Percentiles rank a stretch among this genome's conserved stretches.
These are phyloP conservation scores for Cornus florida DNA, from an alignment of 148 eudicot genomes.

Conservation along the genomic window DNA sequence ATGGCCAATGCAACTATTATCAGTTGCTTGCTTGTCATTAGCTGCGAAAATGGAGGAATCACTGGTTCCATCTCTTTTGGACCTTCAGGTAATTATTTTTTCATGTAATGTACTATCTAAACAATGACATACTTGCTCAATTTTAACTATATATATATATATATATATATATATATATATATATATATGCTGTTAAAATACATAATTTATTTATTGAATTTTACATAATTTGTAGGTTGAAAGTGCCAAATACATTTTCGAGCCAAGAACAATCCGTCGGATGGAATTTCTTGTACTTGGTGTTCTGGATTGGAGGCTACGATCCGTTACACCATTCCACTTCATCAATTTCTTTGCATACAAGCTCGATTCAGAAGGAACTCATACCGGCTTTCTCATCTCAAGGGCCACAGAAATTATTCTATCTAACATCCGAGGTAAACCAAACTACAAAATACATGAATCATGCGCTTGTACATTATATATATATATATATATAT, in stretches of 20 bases:
- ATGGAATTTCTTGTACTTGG: conserved; percentile 85
- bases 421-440: conserved; percentile 73
- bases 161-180: too few relatives aligned
- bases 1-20: conserved; percentile 88
- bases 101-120: not conserved
- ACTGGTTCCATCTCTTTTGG: conserved; percentile 84
- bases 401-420: conserved; percentile 69
- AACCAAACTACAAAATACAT: not conserved
- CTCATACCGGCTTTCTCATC: conserved; percentile 43
- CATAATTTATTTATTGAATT: not conserved
- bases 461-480: too few relatives aligned
- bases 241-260: conserved; percentile 65
- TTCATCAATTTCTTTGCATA: conserved; percentile 64
- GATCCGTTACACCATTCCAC: conserved; percentile 71
- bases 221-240: conserved; percentile 42
- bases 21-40: conserved; percentile 91
- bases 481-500: too few relatives aligned
- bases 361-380: conserved; percentile 67
- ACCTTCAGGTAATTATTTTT: conserved; percentile 61
- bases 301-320: conserved; percentile 80
- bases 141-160: not conserved
- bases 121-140: too few relatives aligned
- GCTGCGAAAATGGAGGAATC: conserved; percentile 99
- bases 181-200: too few relatives aligned
- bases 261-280: conserved; percentile 68